Evolutionary conservation across 2,329 filamentous ascomycete genomes (phyloP).

Genomic region (Ascochyta lentis): DNA sequence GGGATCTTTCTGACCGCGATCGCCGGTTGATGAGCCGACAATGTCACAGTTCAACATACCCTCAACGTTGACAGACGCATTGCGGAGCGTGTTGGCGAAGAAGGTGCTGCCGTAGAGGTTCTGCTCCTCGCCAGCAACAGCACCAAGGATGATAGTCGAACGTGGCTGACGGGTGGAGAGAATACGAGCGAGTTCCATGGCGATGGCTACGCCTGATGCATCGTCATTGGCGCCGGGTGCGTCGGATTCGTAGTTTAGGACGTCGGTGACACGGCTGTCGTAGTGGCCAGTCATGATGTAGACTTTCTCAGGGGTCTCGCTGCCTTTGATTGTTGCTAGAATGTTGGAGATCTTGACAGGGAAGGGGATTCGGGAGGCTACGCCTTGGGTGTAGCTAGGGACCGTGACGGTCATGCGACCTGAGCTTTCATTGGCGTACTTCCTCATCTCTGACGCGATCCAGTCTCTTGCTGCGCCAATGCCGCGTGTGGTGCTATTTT

Average conservation of each 20-base stretch:
- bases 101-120: conserved; percentile 60
- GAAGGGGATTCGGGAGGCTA: conserved; percentile 57
- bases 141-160: conserved; percentile 63
- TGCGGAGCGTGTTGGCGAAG: conserved; percentile 61
- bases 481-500: conserved; percentile 59
- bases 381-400: conserved; percentile 59
- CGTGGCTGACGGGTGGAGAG: conserved; percentile 56
- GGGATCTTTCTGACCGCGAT: conserved; percentile 55
- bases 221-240: conserved; percentile 66
- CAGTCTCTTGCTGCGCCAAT: conserved; percentile 65
- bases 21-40: conserved; percentile 59
- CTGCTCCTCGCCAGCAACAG: conserved; percentile 66
- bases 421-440: conserved; percentile 57
- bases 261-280: conserved; percentile 60
- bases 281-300: conserved; percentile 65
- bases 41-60: conserved; percentile 66
- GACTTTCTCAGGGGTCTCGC: conserved; percentile 55
- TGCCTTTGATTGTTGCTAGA: conserved; percentile 56
- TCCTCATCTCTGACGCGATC: conserved; percentile 60
- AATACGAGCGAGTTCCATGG: conserved; percentile 63
- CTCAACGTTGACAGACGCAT: conserved; percentile 61
- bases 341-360: conserved; percentile 63
- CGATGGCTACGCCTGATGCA: conserved; percentile 62
- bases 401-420: conserved; percentile 60
- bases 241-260: conserved; percentile 59